A percentile compares a stretch with the other conserved stretches of the same genome.
These are phyloP conservation scores for Ophidiomyces ophidiicola DNA, from an alignment of 2,329 filamentous ascomycete species.

Conservation along the genomic window DNA sequence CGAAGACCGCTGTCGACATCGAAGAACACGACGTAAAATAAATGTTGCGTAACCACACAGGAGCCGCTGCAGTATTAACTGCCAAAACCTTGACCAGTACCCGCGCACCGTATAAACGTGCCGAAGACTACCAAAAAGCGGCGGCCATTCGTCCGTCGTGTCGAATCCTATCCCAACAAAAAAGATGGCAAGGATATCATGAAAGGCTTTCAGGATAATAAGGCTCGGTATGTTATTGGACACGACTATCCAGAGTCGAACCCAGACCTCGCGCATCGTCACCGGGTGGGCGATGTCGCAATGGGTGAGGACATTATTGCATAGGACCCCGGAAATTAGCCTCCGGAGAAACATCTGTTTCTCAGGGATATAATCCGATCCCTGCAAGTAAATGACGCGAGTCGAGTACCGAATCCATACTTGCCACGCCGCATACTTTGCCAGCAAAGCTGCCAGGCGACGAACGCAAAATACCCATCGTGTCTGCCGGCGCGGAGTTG, in stretches of 20 bases:
- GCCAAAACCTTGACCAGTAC: constrained; percentile 11
- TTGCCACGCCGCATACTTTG: constrained; percentile 1
- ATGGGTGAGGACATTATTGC: background rate
- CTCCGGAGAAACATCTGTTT: constrained; percentile 6
- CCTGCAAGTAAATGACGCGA: background rate
- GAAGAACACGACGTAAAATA: constrained; percentile 2
- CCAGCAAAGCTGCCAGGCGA: background rate
- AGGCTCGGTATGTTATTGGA: constrained; percentile 3
- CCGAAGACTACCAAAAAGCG: constrained; percentile 5
- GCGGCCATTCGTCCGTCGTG: constrained; percentile 7
- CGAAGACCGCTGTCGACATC: background rate
- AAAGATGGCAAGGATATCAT: constrained; percentile 4
- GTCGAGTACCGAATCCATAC: background rate
- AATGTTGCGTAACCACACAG: constrained; percentile 2
- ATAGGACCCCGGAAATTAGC: background rate
- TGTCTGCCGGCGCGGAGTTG: background rate
- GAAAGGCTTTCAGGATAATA: constrained; percentile 1
- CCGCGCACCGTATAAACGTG: constrained; percentile 8
- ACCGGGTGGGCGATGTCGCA: constrained; percentile 1
- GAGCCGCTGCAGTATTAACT: constrained; percentile 4
- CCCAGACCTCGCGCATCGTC: background rate
- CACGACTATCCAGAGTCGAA: constrained; percentile 1
- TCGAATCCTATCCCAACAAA: constrained; percentile 8
- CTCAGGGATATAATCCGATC: constrained; percentile 7
- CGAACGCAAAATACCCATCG: constrained; percentile 1